Evolutionary conservation across 805 yeast genomes (phyloP).

Genomic region (Wickerhamiella qilinensis): DNA sequence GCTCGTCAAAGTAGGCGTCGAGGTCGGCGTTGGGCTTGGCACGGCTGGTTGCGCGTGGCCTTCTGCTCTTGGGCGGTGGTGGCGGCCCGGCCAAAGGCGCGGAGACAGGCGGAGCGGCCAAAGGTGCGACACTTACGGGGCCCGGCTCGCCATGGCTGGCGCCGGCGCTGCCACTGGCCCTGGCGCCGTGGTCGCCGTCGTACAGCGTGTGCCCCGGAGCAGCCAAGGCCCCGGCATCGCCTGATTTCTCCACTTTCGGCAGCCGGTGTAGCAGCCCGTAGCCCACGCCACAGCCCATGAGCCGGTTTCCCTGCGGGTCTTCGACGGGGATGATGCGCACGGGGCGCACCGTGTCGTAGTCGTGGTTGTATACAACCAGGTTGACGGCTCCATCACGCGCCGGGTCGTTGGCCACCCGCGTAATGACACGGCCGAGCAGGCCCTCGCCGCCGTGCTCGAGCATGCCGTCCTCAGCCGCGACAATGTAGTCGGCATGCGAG

Average conservation of each 20-base stretch:
- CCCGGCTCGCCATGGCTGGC: background rate
- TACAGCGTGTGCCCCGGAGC: constrained; percentile 14
- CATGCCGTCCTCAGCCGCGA: constrained; percentile 77
- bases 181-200: no score
- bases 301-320: constrained; percentile 71
- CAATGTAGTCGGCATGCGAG: constrained; percentile 74
- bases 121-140: background rate
- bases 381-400: constrained; percentile 25
- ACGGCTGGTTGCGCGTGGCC: background rate
- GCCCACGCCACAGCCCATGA: constrained; percentile 89
- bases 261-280: constrained; percentile 76
- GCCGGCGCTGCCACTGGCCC: constrained; percentile 3
- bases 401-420: constrained; percentile 28
- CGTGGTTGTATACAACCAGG: constrained; percentile 73
- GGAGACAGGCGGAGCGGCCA: constrained; percentile 1
- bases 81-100: background rate
- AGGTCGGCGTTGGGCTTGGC: constrained; percentile 3
- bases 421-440: constrained; percentile 47
- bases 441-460: constrained; percentile 80
- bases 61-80: background rate
- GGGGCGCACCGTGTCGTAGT: constrained; percentile 71
- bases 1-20: constrained; percentile 14
- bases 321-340: constrained; percentile 61
- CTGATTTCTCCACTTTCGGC: constrained; percentile 38
- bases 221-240: background rate